phyloP scores from a whole-genome alignment of 106 monocot genomes.

The Dendrobium officinale region DNA sequence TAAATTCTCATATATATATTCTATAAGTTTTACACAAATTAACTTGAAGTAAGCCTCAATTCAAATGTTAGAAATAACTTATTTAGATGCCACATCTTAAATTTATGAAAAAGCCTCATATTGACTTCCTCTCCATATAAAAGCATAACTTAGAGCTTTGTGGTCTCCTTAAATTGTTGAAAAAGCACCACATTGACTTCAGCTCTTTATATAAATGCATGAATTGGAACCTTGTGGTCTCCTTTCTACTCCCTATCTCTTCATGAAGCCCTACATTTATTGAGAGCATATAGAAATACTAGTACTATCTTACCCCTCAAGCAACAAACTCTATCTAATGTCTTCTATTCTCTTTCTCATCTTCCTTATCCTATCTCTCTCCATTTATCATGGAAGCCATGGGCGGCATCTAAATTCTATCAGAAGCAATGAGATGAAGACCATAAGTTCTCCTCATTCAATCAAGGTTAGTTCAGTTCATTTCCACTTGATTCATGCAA shows the following conservation, averaged over 20 bases:
- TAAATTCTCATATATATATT: no score
- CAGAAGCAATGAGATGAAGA: background rate
- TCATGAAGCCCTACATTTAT: conserved; percentile 8
- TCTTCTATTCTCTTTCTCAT: conserved; percentile 15
- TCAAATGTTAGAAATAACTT: no score
- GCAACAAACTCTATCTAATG: background rate
- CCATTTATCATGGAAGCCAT: conserved; percentile 4
- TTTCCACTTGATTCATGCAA: background rate
- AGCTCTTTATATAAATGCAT: no score
- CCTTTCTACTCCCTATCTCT: background rate
- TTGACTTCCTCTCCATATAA: no score
- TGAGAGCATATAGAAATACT: conserved; percentile 7
- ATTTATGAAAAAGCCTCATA: no score
- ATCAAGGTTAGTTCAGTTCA: conserved; percentile 16
- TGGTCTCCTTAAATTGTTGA: no score
- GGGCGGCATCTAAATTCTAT: background rate
- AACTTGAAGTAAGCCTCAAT: no score
- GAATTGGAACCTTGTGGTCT: background rate
- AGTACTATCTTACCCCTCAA: background rate
- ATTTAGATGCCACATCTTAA: no score
- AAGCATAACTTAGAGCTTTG: no score
- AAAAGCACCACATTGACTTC: no score
- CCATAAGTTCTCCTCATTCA: background rate
- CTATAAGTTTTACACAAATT: no score
- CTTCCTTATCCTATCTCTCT: conserved; percentile 13